Conservation (phyloP, 495 filamentous ascomycete genomes). For the Xylaria curta region DNA sequence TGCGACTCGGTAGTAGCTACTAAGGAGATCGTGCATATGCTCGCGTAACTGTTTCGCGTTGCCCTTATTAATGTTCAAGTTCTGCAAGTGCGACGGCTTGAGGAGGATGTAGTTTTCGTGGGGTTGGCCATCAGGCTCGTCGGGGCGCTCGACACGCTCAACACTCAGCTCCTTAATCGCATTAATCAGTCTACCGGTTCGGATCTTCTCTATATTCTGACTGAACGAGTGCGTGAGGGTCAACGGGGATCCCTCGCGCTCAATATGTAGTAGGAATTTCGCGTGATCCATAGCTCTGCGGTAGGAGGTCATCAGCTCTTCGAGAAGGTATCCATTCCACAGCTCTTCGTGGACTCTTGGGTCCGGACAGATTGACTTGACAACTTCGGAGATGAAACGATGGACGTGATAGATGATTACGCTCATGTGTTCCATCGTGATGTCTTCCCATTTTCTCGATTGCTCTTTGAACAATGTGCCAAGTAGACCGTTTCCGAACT, state of each 20-base stretch:
- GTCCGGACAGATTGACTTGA: slow-evolving; percentile 50
- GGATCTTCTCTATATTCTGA: slow-evolving; percentile 52
- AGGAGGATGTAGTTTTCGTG: slow-evolving; percentile 20
- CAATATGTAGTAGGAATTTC: slow-evolving; percentile 55
- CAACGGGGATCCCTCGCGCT: slow-evolving; percentile 50
- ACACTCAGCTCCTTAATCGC: slow-evolving; percentile 27
- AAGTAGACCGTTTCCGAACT: slow-evolving; percentile 50
- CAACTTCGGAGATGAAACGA: slow-evolving; percentile 49
- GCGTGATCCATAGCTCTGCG: slow-evolving; percentile 49
- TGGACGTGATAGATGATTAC: slow-evolving; percentile 54
- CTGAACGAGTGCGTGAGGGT: slow-evolving; percentile 64
- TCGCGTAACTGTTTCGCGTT: slow-evolving; percentile 56
- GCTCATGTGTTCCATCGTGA: slow-evolving; percentile 56
- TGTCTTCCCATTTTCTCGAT: slow-evolving; percentile 57
- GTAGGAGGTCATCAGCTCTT: slow-evolving; percentile 53
- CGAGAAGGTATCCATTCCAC: slow-evolving; percentile 46
- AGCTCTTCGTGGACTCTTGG: slow-evolving; percentile 46
- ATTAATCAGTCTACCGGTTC: slow-evolving; percentile 35
- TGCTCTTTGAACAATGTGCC: slow-evolving; percentile 60
- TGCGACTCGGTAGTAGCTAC: slow-evolving; percentile 65
- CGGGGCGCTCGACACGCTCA: neutral
- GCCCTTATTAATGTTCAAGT: slow-evolving; percentile 43
- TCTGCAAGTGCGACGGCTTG: slow-evolving; percentile 23
- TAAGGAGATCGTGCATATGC: slow-evolving; percentile 63
- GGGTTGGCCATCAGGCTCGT: too few relatives aligned